Evolutionary conservation across 129 eudicot species (phyloP).

Genomic region (Rutidosis leptorrhynchoides): DNA sequence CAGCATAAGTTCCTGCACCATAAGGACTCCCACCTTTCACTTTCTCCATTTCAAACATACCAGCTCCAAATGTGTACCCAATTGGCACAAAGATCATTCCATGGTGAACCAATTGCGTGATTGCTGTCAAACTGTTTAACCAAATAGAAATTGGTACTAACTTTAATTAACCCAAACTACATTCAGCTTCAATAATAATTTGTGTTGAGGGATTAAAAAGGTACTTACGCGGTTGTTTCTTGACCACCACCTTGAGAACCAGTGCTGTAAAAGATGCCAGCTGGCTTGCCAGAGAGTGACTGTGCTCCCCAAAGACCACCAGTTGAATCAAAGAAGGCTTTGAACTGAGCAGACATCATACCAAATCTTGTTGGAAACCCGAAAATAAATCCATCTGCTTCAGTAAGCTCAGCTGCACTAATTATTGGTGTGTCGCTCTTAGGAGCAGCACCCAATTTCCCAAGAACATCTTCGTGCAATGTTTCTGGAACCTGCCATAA

Average conservation of each 20-base stretch:
- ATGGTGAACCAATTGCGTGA: slow-evolving; percentile 82
- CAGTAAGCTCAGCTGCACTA: slow-evolving; percentile 49
- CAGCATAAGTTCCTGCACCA: slow-evolving; percentile 86
- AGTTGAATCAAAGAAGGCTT: slow-evolving; percentile 74
- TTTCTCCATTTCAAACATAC: slow-evolving; percentile 87
- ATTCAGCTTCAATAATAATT: background rate
- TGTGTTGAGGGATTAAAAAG: background rate
- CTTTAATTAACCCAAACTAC: background rate
- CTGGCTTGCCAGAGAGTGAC: slow-evolving; percentile 80
- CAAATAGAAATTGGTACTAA: background rate
- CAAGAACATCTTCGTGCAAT: slow-evolving; percentile 65
- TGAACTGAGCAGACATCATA: slow-evolving; percentile 95
- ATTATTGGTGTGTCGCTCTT: slow-evolving; percentile 72
- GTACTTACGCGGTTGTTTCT: slow-evolving; percentile 82
- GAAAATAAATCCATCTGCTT: slow-evolving; percentile 77
- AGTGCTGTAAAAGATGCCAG: slow-evolving; percentile 76
- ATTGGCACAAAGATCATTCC: slow-evolving; percentile 91
- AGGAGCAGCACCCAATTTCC: slow-evolving; percentile 73
- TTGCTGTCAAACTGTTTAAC: slow-evolving; percentile 62
- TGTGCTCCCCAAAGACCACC: slow-evolving; percentile 85
- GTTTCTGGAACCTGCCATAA: slow-evolving; percentile 96
- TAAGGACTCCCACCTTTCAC: slow-evolving; percentile 92
- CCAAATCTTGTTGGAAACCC: slow-evolving; percentile 96
- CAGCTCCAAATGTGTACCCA: slow-evolving; percentile 85
- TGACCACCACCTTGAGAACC: slow-evolving; percentile 97